Conservation (phyloP, 768 basidiomycete genomes). For the Pleurotus cornucopiae region DNA sequence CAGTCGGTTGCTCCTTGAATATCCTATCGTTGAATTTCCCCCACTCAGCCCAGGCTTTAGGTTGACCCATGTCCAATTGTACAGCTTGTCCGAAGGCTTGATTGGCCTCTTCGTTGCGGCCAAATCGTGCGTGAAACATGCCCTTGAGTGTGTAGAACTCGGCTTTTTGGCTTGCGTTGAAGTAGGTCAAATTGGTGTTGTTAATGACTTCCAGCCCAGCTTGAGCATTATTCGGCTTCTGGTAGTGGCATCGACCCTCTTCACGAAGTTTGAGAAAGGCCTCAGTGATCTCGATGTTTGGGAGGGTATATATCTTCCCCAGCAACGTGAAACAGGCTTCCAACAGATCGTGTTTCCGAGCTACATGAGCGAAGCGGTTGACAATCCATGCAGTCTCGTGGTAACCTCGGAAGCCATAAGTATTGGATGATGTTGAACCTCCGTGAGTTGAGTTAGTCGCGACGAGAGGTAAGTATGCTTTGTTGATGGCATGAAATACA, state of each 20-base stretch:
- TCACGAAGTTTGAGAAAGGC: conserved; percentile 98
- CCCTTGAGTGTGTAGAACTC: conserved; percentile 99
- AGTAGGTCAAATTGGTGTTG: conserved; percentile 98
- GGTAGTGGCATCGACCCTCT: conserved; percentile 97
- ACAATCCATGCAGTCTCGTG: conserved; percentile 99
- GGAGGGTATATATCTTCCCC: conserved; percentile 96
- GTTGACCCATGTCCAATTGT: conserved; percentile 90
- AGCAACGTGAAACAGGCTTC: conserved; percentile 94
- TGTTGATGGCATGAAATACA: conserved; percentile 96
- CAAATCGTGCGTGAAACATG: conserved; percentile 92
- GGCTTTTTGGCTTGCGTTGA: conserved; percentile 90
- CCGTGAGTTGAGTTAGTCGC: conserved; percentile 46
- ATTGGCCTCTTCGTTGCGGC: conserved; percentile 86
- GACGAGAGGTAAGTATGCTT: conserved; percentile 91
- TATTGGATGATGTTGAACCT: conserved; percentile 59
- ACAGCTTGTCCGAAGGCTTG: conserved; percentile 92
- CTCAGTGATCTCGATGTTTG: conserved; percentile 99
- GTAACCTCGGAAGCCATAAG: conserved; percentile 91
- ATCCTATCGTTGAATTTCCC: conserved; percentile 89
- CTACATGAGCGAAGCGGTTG: conserved; percentile 98
- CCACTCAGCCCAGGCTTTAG: conserved; percentile 99
- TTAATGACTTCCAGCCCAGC: conserved; percentile 98
- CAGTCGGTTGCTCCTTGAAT: conserved; percentile 81
- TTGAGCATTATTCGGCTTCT: conserved; percentile 88
- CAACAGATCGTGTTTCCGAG: conserved; percentile 91